phyloP scores from a whole-genome alignment of 1,139 yeast genomes.

The Ogataea hybrid region DNA sequence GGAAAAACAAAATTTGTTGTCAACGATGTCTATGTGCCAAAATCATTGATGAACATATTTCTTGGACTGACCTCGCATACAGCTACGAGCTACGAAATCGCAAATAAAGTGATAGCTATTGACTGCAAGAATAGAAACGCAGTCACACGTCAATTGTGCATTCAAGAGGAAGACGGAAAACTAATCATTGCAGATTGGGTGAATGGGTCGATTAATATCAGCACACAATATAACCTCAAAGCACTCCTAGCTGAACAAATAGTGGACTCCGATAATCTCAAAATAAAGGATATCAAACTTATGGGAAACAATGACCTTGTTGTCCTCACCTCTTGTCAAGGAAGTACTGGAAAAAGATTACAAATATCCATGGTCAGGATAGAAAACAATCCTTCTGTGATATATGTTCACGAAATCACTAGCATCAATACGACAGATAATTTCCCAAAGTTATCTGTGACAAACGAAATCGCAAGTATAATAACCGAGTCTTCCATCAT shows the following conservation, averaged over 20 bases:
- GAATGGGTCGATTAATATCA: constrained; percentile 10
- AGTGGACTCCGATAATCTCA: constrained; percentile 38
- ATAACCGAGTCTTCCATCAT: constrained; percentile 61
- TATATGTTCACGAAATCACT: constrained; percentile 59
- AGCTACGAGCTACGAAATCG: constrained; percentile 18
- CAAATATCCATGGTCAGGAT: constrained; percentile 4
- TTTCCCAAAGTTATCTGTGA: constrained; percentile 32
- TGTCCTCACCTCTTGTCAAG: constrained; percentile 45
- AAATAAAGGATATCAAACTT: constrained; percentile 44
- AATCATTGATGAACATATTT: constrained; percentile 33
- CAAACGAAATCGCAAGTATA: constrained; percentile 53
- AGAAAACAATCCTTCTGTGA: constrained; percentile 37
- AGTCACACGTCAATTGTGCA: constrained; percentile 35
- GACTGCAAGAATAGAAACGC: constrained; percentile 29
- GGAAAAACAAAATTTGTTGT: constrained; percentile 55
- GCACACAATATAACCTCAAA: constrained; percentile 31
- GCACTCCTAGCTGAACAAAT: constrained; percentile 9
- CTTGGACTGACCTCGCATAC: constrained; percentile 19
- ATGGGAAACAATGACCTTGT: constrained; percentile 40
- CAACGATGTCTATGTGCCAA: constrained; percentile 35
- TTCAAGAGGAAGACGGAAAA: constrained; percentile 46
- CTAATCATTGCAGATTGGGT: constrained; percentile 35
- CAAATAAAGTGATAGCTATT: constrained; percentile 57
- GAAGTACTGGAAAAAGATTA: constrained; percentile 17
- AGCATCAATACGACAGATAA: constrained; percentile 35